These are phyloP conservation scores for Ruellia speciosa DNA, from an alignment of 305 asterid genomes.

Conservation along the genomic window DNA sequence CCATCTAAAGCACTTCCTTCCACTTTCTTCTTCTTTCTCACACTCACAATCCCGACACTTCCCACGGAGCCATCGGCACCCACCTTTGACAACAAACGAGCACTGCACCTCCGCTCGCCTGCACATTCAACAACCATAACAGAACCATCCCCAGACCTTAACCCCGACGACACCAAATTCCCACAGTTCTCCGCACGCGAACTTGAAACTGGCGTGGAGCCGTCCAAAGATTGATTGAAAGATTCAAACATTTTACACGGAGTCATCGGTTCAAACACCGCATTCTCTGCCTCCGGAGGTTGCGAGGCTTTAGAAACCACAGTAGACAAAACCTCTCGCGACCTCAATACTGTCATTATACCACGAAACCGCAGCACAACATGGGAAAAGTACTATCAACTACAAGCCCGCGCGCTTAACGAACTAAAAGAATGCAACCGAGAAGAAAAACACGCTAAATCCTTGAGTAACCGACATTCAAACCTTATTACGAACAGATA, in stretches of 20 bases:
- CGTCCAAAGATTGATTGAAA: constrained; percentile 17
- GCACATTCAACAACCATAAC: constrained; percentile 23
- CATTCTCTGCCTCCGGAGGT: constrained; percentile 21
- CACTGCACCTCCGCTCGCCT: constrained; percentile 45
- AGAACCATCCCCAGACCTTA: constrained; percentile 18
- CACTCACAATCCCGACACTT: constrained; percentile 23
- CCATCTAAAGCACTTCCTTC: constrained; percentile 19
- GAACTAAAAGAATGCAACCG: neutral
- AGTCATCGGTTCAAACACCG: constrained; percentile 43
- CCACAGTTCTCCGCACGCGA: constrained; percentile 18
- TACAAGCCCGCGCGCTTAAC: neutral
- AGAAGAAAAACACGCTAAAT: neutral
- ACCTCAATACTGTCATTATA: constrained; percentile 55
- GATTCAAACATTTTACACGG: constrained; percentile 40
- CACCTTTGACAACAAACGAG: constrained; percentile 45
- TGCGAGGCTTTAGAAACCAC: constrained; percentile 21
- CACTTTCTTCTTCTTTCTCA: constrained; percentile 29
- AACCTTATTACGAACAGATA: constrained; percentile 20
- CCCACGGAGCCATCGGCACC: constrained; percentile 20
- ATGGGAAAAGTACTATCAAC: neutral
- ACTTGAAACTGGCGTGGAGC: constrained; percentile 25
- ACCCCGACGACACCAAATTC: constrained; percentile 17
- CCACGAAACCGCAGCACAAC: constrained; percentile 11
- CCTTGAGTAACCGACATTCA: constrained; percentile 14
- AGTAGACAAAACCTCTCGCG: constrained; percentile 31